These are phyloP conservation scores for Pulveroboletus sp. DNA, from an alignment of 768 basidiomycete genomes.

Conservation along the genomic window DNA sequence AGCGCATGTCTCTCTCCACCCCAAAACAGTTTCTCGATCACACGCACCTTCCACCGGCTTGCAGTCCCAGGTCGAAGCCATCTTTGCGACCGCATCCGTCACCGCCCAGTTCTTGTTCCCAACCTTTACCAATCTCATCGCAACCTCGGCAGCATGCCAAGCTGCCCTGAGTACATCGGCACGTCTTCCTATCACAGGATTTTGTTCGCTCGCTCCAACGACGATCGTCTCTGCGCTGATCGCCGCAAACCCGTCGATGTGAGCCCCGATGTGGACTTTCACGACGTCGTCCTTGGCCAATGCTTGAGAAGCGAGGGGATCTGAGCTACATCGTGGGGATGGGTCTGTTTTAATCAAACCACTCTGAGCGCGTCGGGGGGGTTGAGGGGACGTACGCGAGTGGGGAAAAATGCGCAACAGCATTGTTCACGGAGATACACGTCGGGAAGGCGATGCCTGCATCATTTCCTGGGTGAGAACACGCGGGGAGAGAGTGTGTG, in stretches of 20 bases:
- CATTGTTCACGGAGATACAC: conserved; percentile 89
- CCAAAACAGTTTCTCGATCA: background rate
- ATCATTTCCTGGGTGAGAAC: conserved; percentile 5
- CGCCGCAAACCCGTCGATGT: conserved; percentile 95
- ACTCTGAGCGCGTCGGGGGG: background rate
- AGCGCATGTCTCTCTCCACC: background rate
- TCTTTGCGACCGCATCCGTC: conserved; percentile 78
- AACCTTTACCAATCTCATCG: conserved; percentile 85
- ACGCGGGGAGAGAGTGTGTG: background rate
- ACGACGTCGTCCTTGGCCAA: conserved; percentile 88
- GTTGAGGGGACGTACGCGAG: conserved; percentile 59
- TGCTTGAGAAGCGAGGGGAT: conserved; percentile 60
- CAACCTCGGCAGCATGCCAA: conserved; percentile 87
- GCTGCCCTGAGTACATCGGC: conserved; percentile 95
- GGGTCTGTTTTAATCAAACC: conserved; percentile 27
- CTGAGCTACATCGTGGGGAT: conserved; percentile 48
- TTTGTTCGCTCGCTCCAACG: conserved; percentile 67
- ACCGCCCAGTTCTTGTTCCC: conserved; percentile 95
- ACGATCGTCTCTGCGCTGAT: conserved; percentile 92
- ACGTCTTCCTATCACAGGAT: conserved; percentile 77
- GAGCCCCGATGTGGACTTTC: conserved; percentile 93
- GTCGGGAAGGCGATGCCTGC: conserved; percentile 94
- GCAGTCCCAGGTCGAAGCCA: conserved; percentile 71
- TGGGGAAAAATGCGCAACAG: conserved; percentile 95
- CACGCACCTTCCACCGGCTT: conserved; percentile 87